phyloP scores from a whole-genome alignment of 2,329 filamentous ascomycete genomes.

The Trichoderma sp. region DNA sequence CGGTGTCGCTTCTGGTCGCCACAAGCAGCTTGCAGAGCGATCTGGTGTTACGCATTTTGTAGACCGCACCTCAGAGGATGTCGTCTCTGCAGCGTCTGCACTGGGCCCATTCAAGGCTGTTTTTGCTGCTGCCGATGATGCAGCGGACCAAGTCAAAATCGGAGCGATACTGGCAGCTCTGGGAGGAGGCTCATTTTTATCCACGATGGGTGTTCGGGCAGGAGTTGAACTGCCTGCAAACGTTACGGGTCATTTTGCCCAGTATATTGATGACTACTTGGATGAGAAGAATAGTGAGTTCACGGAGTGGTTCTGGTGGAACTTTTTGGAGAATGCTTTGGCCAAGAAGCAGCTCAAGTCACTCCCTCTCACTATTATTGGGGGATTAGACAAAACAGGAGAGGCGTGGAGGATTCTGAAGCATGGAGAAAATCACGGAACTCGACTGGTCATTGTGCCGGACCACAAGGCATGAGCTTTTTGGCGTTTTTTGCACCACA shows the following conservation, averaged over 20 bases:
- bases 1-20: conserved; percentile 10
- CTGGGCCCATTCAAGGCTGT: conserved; percentile 17
- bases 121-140: conserved; percentile 11
- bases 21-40: background rate
- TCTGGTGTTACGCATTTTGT: conserved; percentile 7
- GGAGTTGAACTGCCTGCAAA: conserved; percentile 8
- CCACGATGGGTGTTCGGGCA: conserved; percentile 9
- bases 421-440: background rate
- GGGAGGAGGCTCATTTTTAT: conserved; percentile 13
- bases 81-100: background rate
- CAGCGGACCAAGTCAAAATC: conserved; percentile 14
- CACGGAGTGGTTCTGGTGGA: conserved; percentile 20
- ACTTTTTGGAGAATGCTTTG: conserved; percentile 9
- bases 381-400: background rate
- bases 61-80: conserved; percentile 1
- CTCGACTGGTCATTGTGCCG: conserved; percentile 27
- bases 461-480: background rate
- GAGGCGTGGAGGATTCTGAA: conserved; percentile 2
- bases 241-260: conserved; percentile 3
- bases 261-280: conserved; percentile 13
- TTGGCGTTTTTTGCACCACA: background rate
- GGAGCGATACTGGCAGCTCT: conserved; percentile 2
- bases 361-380: background rate
- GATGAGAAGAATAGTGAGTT: conserved; percentile 18
- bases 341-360: conserved; percentile 1